Conservation (phyloP, 2,329 filamentous ascomycete genomes). For the Aureobasidium sp. region DNA sequence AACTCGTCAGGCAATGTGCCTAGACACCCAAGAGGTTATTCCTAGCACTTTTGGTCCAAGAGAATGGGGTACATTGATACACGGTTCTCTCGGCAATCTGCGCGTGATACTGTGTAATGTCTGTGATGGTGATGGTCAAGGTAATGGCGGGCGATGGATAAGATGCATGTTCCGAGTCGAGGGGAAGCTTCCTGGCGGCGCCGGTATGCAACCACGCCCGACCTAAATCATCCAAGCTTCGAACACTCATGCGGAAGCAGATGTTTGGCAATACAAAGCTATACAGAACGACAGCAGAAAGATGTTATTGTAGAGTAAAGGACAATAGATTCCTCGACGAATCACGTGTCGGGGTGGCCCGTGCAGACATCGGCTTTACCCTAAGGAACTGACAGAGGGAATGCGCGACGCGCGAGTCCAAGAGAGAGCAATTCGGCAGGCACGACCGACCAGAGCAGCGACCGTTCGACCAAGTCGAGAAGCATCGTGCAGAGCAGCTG, state of each 20-base stretch:
- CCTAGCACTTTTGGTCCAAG: background rate
- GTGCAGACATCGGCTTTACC: background rate
- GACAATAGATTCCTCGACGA: background rate
- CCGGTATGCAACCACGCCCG: background rate
- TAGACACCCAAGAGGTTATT: background rate
- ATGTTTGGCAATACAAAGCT: too few relatives aligned
- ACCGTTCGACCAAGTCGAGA: too few relatives aligned
- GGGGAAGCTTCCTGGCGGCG: background rate
- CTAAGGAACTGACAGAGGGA: background rate
- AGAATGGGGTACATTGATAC: background rate
- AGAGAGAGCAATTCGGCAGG: background rate
- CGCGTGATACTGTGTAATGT: too few relatives aligned
- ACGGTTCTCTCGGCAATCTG: background rate
- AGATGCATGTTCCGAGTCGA: background rate
- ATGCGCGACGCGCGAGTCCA: slow-evolving; percentile 1
- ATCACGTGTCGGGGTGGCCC: background rate
- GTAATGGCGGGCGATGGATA: background rate
- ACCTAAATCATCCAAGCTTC: background rate
- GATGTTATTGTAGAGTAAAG: background rate
- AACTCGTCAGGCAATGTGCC: background rate
- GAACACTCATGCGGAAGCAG: background rate
- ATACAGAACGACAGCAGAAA: background rate
- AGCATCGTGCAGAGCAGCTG: background rate
- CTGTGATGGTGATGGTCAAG: background rate
- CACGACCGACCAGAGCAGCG: background rate